A percentile compares a stretch with the other conserved stretches of the same genome.
Conservation (phyloP, 371 early-diverging fungal species). For the Encephalitozoon intestinalis region DNA sequence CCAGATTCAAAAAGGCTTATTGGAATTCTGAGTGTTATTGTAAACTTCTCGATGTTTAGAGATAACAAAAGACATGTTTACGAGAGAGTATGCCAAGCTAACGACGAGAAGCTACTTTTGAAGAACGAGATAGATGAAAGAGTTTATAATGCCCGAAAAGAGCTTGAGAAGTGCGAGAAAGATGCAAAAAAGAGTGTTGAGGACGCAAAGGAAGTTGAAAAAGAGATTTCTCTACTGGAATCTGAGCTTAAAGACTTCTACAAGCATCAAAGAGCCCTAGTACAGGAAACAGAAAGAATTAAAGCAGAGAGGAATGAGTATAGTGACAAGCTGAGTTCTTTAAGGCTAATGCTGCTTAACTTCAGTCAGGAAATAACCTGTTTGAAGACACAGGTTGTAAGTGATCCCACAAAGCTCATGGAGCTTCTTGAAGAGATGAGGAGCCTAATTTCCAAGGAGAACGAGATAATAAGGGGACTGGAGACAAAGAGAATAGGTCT, state of each 20-base stretch:
- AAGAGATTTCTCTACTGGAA: slow-evolving; percentile 34
- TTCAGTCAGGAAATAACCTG: slow-evolving; percentile 45
- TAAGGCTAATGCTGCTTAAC: slow-evolving; percentile 39
- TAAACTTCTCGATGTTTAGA: slow-evolving; percentile 52
- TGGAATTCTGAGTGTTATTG: slow-evolving; percentile 27
- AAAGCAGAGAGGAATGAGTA: slow-evolving; percentile 37
- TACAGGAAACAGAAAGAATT: slow-evolving; percentile 22
- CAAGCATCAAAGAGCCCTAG: slow-evolving; percentile 27
- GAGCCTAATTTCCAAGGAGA: slow-evolving; percentile 34
- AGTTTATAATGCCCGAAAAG: slow-evolving; percentile 4
- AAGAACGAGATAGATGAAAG: slow-evolving; percentile 21
- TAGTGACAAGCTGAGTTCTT: slow-evolving; percentile 40
- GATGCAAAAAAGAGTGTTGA: slow-evolving; percentile 19
- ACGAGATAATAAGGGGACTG: slow-evolving; percentile 1
- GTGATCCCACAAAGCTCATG: slow-evolving; percentile 49
- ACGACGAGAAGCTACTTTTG: slow-evolving; percentile 27
- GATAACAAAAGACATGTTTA: slow-evolving; percentile 50
- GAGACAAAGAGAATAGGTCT: slow-evolving; percentile 11
- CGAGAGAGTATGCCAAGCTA: slow-evolving; percentile 25
- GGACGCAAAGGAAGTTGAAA: slow-evolving; percentile 8
- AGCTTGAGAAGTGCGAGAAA: slow-evolving; percentile 7
- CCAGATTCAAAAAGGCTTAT: slow-evolving; percentile 42
- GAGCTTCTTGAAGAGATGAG: slow-evolving; percentile 54
- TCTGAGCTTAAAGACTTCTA: slow-evolving; percentile 41
- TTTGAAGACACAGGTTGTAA: slow-evolving; percentile 50